Base-by-base conservation (phyloP, 2,329 filamentous ascomycete genomes). In the Nannizziopsis arthrosporioides region DNA sequence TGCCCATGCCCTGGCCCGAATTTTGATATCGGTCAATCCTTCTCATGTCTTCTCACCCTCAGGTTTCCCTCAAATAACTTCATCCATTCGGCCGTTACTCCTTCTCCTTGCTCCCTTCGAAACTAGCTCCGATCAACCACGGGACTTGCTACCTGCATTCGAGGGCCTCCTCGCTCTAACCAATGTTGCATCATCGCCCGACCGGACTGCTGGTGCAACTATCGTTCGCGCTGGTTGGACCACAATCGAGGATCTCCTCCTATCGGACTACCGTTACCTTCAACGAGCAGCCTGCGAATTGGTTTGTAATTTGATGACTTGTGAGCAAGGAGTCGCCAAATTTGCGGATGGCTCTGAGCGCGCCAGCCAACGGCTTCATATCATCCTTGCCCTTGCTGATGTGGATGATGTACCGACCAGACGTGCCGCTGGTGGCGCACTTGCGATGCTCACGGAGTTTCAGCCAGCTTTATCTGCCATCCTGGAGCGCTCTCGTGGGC, bases 91-190 rank as follows among this genome's bases (percentile, higher is more conserved):
- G 0, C 87, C 90, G 0, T 76, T 98, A 1, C 67, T 84, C 5
- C 80, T 78, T 15, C 82, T 96, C 47, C 74, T 96, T 12, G 69
- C 76, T 0, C 77, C 80, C 5, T 78, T 84, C 44, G 76, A 80
- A 3, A 69, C 71, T 1, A 77, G 81, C 40, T 53, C 63, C 5
- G 68, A 70, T 49, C 71, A 73, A 46, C 77, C 78, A 1, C 78
- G 82, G 44, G 85, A 94, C 63, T 77, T 96, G 11, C 75, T 98
- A 0, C 88, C 92, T 0, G 81, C 84, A 0, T 98, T 96, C 56
- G 92, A 98, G 66, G 76, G 84, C 0, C 75, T 98, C 7, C 83
- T 96, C 63, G 90, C 92, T 0, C 76, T 98, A 32, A 96, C 92
- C 0, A 98, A 98, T 57, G 77, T 98, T 6, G 92, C 90, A 0